These are phyloP conservation scores for Globisporangium recalcitrans DNA, from an alignment of 352 stramenopile genomes.

Conservation along the genomic window DNA sequence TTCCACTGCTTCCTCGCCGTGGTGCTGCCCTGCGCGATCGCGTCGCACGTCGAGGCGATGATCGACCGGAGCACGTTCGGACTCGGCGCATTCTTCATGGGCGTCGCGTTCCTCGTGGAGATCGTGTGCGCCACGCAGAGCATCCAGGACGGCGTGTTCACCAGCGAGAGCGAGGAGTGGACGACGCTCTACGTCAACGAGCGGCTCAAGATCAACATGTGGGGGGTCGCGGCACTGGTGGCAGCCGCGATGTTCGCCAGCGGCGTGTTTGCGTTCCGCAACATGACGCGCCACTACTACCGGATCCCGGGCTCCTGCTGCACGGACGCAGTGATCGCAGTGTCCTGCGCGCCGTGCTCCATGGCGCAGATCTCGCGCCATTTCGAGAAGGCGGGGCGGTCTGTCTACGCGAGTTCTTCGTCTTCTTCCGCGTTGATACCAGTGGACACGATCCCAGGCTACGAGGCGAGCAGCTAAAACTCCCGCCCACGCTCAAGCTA, in stretches of 20 bases:
- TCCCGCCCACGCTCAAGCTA: no score
- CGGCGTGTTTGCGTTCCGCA: slow-evolving; percentile 14
- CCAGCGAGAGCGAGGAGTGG: background rate
- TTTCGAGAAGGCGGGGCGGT: slow-evolving; percentile 7
- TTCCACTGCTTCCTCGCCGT: slow-evolving; percentile 13
- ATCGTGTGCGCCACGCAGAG: slow-evolving; percentile 13
- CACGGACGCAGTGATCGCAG: background rate
- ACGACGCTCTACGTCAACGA: slow-evolving; percentile 8
- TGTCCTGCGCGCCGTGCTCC: slow-evolving; percentile 7
- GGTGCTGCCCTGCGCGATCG: slow-evolving; percentile 13
- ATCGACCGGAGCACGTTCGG: slow-evolving; percentile 10
- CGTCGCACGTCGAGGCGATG: slow-evolving; percentile 14
- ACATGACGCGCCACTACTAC: slow-evolving; percentile 17
- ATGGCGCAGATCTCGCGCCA: slow-evolving; percentile 14
- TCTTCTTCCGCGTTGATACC: background rate
- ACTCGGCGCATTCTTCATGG: slow-evolving; percentile 9
- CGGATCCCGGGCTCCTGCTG: slow-evolving; percentile 10
- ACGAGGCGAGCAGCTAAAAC: background rate
- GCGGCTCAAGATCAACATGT: slow-evolving; percentile 11
- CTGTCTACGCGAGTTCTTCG: slow-evolving; percentile 1
- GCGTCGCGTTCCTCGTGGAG: slow-evolving; percentile 9
- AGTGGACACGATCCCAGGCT: slow-evolving; percentile 2
- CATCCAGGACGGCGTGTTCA: background rate
- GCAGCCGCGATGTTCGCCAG: slow-evolving; percentile 3
- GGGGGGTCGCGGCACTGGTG: slow-evolving; percentile 1